Evolutionary conservation across 2,329 filamentous ascomycete species (phyloP).

Genomic region (Ceratocystis cacaofunesta): DNA sequence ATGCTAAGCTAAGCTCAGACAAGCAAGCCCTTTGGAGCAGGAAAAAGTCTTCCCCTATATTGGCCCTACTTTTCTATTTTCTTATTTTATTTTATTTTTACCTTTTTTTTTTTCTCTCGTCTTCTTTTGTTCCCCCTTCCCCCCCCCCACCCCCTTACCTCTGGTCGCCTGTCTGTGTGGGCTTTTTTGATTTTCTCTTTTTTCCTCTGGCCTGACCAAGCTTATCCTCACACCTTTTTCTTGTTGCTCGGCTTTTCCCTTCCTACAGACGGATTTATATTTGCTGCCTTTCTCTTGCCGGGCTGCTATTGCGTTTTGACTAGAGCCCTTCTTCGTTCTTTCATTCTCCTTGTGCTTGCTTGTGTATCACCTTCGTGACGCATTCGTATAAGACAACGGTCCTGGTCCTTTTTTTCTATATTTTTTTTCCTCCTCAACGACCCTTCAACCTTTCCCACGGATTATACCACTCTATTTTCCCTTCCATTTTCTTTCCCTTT

Average conservation of each 20-base stretch:
- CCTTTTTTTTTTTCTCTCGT: not conserved
- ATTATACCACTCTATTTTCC: not conserved
- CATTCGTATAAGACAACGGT: constrained; percentile 5
- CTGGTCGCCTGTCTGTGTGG: not conserved
- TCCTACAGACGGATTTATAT: not conserved
- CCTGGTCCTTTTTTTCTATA: constrained; percentile 4
- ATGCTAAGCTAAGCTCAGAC: constrained; percentile 5
- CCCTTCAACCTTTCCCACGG: not conserved
- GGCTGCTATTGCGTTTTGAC: not conserved
- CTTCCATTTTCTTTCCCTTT: not conserved
- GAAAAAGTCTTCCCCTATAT: constrained; percentile 6
- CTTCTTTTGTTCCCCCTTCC: not conserved
- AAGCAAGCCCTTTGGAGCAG: not conserved
- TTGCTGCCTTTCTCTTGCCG: not conserved
- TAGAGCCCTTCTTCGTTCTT: not conserved
- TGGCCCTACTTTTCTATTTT: not conserved
- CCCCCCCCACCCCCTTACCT: not conserved
- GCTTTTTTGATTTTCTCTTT: constrained; percentile 8
- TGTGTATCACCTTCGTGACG: constrained; percentile 6
- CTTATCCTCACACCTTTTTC: not conserved
- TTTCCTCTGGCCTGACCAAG: constrained; percentile 6
- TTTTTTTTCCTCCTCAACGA: not conserved
- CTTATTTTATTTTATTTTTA: not conserved
- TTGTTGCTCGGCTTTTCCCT: not conserved
- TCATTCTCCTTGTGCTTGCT: not conserved